Evolutionary conservation across 2,329 filamentous ascomycete species (phyloP).

Genomic region (Colletotrichum chrysophilum): DNA sequence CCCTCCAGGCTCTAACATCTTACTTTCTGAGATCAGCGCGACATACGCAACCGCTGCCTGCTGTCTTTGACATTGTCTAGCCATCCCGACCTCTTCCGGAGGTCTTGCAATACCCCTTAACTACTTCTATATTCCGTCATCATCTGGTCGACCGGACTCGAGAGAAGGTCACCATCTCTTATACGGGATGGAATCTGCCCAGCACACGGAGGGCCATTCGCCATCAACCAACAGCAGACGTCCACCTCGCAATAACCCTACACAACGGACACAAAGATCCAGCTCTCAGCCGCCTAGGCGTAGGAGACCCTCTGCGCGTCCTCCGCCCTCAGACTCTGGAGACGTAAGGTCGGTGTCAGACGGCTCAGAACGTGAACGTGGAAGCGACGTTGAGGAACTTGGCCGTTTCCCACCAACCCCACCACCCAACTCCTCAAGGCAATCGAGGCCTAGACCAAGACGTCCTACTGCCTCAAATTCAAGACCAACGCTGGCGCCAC

Average conservation of each 20-base stretch:
- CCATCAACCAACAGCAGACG: neutral
- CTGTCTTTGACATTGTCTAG: neutral
- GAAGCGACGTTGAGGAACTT: neutral
- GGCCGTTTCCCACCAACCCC: neutral
- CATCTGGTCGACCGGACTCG: neutral
- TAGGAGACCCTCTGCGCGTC: neutral
- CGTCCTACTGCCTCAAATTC: neutral
- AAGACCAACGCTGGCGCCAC: neutral
- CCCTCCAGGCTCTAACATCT: constrained; percentile 2
- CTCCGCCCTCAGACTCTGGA: neutral
- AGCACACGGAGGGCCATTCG: constrained; percentile 9
- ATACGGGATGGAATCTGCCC: constrained; percentile 18
- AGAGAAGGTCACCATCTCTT: neutral
- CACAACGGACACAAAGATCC: neutral
- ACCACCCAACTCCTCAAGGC: neutral
- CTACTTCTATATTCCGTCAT: neutral
- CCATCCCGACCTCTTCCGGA: neutral
- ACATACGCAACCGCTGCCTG: constrained; percentile 3
- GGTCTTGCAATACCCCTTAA: neutral
- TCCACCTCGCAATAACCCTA: neutral
- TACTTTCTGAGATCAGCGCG: neutral
- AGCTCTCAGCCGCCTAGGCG: constrained; percentile 1
- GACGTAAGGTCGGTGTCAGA: neutral
- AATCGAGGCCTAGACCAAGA: neutral
- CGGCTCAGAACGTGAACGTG: neutral